Base-by-base conservation (phyloP, 2,329 filamentous ascomycete species). In the Xylaria sp. region DNA sequence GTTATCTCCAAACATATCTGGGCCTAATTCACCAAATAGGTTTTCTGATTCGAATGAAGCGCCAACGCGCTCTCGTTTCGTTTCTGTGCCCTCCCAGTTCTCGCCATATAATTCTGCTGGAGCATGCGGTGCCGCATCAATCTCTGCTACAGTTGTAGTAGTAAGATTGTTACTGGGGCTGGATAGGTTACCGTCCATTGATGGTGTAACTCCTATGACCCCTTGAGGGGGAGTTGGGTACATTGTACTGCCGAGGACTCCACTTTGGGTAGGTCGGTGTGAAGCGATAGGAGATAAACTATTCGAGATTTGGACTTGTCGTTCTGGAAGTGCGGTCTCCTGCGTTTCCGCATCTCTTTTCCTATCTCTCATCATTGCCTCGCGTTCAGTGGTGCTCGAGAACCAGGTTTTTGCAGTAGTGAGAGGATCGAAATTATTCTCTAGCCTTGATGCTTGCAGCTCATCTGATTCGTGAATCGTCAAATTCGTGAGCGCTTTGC, bases 191-290 rank as follows among this genome's bases (percentile, higher is more conserved):
- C 83, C 84, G 64, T 90, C 88, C 60, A 89, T 81, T 1, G 85
- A 85, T 3, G 87, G 85, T 0, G 86, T 86, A 6, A 85, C 81
- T 2, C 83, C 87, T 10, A 83, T 77, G 1, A 80, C 78, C 58
- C 83, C 82, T 45, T 88, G 87, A 20, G 90, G 90, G 1, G 90
- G 90, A 5, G 90, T 93, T 9, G 89, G 90, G 74, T 93, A 92
- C 78, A 92, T 88, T 1, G 86, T 84, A 47, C 86, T 85, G 27
- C 81, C 78, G 5, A 80, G 78, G 13, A 80, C 76, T 6, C 80
- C 78, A 25, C 72, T 71, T 54, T 81, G 83, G 69, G 82, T 85
- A 42, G 84, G 78, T 71, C 86, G 81, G 68, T 86, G 82, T 6
- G 86, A 72, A 17, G 81, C 79, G 22, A 85, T 71, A 6, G 87